Evolutionary conservation across 2,329 filamentous ascomycete species (phyloP).

Genomic region (Chaetomiaceae sp.): DNA sequence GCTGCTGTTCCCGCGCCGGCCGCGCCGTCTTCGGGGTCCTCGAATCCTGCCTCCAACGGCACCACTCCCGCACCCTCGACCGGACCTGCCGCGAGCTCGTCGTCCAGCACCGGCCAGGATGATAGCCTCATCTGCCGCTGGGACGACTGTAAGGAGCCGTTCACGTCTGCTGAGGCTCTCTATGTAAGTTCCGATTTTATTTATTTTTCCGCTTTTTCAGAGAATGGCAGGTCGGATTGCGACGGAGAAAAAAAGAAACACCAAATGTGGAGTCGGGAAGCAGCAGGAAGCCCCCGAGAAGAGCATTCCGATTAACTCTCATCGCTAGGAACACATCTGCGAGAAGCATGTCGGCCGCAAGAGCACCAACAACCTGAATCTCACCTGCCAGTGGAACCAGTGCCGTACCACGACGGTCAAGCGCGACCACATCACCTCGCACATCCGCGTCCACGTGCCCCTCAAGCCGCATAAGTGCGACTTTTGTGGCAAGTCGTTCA

Average conservation of each 20-base stretch:
- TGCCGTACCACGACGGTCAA: slow-evolving; percentile 97
- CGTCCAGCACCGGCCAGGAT: slow-evolving; percentile 30
- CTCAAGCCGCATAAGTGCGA: slow-evolving; percentile 99
- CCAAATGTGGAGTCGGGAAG: neutral
- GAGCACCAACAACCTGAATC: slow-evolving; percentile 96
- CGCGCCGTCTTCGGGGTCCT: slow-evolving; percentile 31
- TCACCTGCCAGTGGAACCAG: slow-evolving; percentile 95
- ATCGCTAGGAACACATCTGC: slow-evolving; percentile 86
- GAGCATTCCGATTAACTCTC: no score
- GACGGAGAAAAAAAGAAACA: neutral
- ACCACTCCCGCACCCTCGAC: slow-evolving; percentile 50
- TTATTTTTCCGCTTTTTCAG: slow-evolving; percentile 5
- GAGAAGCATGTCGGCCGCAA: slow-evolving; percentile 98
- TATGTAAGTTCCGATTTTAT: slow-evolving; percentile 45
- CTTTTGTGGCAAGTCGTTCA: slow-evolving; percentile 98
- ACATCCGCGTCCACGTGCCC: slow-evolving; percentile 97
- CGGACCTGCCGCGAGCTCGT: slow-evolving; percentile 33
- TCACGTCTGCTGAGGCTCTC: slow-evolving; percentile 52
- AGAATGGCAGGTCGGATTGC: no score
- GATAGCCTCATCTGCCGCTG: slow-evolving; percentile 59
- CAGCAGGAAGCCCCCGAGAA: no score
- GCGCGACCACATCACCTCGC: slow-evolving; percentile 97
- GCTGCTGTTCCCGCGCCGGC: slow-evolving; percentile 21
- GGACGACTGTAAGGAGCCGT: slow-evolving; percentile 56
- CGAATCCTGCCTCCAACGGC: slow-evolving; percentile 46